Evolutionary conservation across 139 green algal genomes (phyloP), one percentile per base, ranked within the genome.

Genomic region (Chlamydomonas incerta): DNA sequence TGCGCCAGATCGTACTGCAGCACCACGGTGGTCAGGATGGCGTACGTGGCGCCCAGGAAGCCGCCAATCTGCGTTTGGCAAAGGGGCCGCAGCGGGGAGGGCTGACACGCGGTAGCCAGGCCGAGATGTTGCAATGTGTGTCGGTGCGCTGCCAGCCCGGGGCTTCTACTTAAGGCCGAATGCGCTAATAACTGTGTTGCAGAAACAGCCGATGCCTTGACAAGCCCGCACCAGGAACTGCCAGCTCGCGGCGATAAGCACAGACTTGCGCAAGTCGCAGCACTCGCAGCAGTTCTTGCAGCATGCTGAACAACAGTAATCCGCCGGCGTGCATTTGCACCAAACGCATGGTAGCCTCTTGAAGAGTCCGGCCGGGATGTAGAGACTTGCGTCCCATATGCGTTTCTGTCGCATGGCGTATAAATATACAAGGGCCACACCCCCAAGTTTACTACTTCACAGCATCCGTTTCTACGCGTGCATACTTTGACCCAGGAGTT

Each of bases 231-330:
- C 77, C 46, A 50, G 15, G 29, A 74, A 26, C 37, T 83, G 77
- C 77, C 77, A 83, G 9, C 9, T 21, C 13, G 63, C 77, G 0
- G 63, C 77, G 21, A 31, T 21, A 46, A 47, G 52, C 13, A 83
- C 63, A 34, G 58, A 73, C 63, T 28, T 34, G 9, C 77, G 63
- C 41, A 83, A 47, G 65, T 83, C 77, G 47, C 77, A 83, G 77
- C 77, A 74, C 10, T 46, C 46, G 41, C 63, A 74, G 77, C 77
- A 83, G 63, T 23, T 28, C 10, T 17, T 28, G 63, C 63, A 70
- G 63, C 60, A 74, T 0, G 35, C 21, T 60, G 41, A 50, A 50
- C 41, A 50, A 8, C 41, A 50, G 41, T 50, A 50, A 8, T 50
- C 10, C 74, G 31, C 41, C 20, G 20, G 55, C 31, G 74, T 50